These are phyloP conservation scores for Pseudogymnoascus sp. DNA, from an alignment of 2,329 filamentous ascomycete genomes.

Conservation along the genomic window DNA sequence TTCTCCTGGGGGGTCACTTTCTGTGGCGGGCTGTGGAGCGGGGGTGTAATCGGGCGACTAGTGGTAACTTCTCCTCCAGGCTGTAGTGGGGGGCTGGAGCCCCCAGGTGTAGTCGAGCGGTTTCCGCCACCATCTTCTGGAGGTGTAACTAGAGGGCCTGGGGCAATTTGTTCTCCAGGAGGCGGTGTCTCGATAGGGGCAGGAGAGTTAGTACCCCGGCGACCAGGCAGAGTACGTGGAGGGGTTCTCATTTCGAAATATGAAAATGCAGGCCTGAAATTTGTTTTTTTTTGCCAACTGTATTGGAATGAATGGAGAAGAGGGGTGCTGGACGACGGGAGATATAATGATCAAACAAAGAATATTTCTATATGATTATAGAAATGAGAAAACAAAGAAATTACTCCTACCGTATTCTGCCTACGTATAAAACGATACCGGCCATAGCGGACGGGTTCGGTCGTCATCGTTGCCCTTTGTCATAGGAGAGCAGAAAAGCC, in stretches of 20 bases:
- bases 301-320: background rate
- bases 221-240: background rate
- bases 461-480: background rate
- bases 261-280: background rate
- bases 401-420: background rate
- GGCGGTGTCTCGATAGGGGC: background rate
- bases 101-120: background rate
- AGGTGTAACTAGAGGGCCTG: background rate
- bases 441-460: background rate
- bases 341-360: background rate
- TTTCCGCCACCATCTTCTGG: background rate
- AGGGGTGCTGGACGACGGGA: background rate
- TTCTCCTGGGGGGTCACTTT: background rate
- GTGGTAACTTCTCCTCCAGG: background rate
- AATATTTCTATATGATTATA: background rate
- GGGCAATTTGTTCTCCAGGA: background rate
- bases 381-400: conserved; percentile 4
- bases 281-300: background rate
- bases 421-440: background rate
- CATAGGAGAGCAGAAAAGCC: background rate
- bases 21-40: background rate
- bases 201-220: background rate
- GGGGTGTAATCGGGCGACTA: background rate
- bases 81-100: background rate
- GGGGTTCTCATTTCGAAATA: background rate